Percentiles rank a stretch among this genome's conserved stretches.
Evolutionary conservation across 208 protist genomes (phyloP).

Genomic region (Leishmania martiniquensis): DNA sequence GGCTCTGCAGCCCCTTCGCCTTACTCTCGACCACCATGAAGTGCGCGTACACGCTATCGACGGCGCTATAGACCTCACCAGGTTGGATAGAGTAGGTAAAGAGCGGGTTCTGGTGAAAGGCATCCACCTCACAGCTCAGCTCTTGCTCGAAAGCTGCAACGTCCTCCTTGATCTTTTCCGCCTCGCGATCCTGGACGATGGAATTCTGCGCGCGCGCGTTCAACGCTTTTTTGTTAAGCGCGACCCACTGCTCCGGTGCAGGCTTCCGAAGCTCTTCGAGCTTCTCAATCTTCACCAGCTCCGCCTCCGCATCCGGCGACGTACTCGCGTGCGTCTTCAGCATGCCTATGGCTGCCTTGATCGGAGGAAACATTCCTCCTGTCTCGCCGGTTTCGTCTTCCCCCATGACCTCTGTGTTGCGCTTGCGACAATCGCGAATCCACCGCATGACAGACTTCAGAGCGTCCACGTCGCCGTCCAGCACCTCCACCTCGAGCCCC

Average conservation of each 20-base stretch:
- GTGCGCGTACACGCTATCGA: slow-evolving; percentile 82
- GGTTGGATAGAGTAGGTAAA: slow-evolving; percentile 89
- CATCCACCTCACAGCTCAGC: slow-evolving; percentile 70
- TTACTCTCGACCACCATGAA: slow-evolving; percentile 89
- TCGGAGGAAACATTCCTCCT: slow-evolving; percentile 91
- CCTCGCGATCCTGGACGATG: slow-evolving; percentile 92
- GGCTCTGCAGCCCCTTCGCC: slow-evolving; percentile 87
- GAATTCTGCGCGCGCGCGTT: slow-evolving; percentile 94
- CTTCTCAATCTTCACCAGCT: slow-evolving; percentile 90
- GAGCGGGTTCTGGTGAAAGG: slow-evolving; percentile 84
- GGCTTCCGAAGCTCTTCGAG: slow-evolving; percentile 92
- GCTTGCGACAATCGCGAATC: slow-evolving; percentile 93
- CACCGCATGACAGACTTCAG: slow-evolving; percentile 93
- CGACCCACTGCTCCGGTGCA: slow-evolving; percentile 91
- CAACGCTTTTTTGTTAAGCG: slow-evolving; percentile 93
- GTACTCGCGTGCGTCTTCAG: slow-evolving; percentile 90
- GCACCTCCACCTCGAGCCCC: slow-evolving; percentile 92
- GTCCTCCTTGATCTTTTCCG: slow-evolving; percentile 93
- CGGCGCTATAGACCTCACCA: slow-evolving; percentile 78
- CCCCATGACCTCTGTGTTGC: slow-evolving; percentile 85
- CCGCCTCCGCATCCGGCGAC: slow-evolving; percentile 72
- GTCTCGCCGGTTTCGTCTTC: slow-evolving; percentile 85
- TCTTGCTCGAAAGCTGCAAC: slow-evolving; percentile 78
- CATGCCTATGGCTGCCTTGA: slow-evolving; percentile 91
- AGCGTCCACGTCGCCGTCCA: slow-evolving; percentile 89